These are phyloP conservation scores for Tanacetum coccineum DNA, from an alignment of 129 eudicot species.

Conservation along the genomic window DNA sequence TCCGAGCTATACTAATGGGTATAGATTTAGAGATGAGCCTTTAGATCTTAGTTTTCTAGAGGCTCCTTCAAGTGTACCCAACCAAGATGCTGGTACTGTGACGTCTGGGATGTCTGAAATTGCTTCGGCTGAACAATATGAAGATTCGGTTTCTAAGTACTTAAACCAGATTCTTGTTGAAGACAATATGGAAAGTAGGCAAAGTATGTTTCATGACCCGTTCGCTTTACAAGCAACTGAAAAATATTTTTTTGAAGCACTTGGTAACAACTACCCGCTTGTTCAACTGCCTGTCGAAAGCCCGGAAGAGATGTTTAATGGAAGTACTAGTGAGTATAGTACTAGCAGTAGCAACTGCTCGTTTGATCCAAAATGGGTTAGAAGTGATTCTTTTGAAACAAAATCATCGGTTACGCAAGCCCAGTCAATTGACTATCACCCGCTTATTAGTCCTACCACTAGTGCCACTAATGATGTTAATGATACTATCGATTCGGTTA, in stretches of 20 bases:
- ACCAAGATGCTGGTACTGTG: too few species aligned
- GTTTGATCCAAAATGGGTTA: constrained; percentile 39
- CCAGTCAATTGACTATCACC: constrained; percentile 22
- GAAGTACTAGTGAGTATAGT: constrained; percentile 40
- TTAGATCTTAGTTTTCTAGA: too few species aligned
- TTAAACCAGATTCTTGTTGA: constrained; percentile 65
- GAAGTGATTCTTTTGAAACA: constrained; percentile 38
- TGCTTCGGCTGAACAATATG: constrained; percentile 53
- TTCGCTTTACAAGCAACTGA: constrained; percentile 54
- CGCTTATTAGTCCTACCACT: constrained; percentile 25
- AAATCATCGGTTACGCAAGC: constrained; percentile 32
- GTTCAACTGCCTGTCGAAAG: constrained; percentile 31
- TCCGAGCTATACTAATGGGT: too few species aligned
- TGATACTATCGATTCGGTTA: constrained; percentile 30
- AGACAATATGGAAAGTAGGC: constrained; percentile 64
- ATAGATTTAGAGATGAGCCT: too few species aligned
- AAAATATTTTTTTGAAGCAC: constrained; percentile 52
- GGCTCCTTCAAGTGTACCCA: too few species aligned
- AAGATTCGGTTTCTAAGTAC: constrained; percentile 57
- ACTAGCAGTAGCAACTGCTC: constrained; percentile 26
- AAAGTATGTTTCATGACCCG: constrained; percentile 66
- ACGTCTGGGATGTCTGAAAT: constrained; percentile 1
- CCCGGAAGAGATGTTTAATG: constrained; percentile 40
- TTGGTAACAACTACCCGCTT: constrained; percentile 42
- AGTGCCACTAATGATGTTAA: constrained; percentile 29